Base-by-base conservation (phyloP, 371 early-diverging fungal genomes). In the Saksenaea vasiformis region DNA sequence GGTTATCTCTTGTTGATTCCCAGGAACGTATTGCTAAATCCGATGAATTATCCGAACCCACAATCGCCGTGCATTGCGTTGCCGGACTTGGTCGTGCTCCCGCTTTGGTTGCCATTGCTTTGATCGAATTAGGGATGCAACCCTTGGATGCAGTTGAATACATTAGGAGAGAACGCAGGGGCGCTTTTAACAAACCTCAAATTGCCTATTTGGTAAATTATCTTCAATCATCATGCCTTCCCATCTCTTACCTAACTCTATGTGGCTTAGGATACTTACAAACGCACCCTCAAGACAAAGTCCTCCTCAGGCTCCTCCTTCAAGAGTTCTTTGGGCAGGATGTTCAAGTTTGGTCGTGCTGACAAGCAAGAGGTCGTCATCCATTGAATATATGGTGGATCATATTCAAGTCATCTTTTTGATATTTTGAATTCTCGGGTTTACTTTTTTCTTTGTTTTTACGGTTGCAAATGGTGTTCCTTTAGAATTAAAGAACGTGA, bases 61-160 rank as follows among this genome's bases (percentile, higher is more conserved):
- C 91, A 0, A 88, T 93, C 58, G 93, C 91, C 0, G 90, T 92
- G 9, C 93, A 93, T 69, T 93, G 94, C 66, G 93, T 93, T 4
- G 92, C 94, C 11, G 94, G 94, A 10, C 78, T 93, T 13, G 93
- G 93, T 7, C 69, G 88, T n/a, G 89, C 90, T 1, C 90, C 89
- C 27, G 90, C 84, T 5, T 69, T 89, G 31, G 85, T 87, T n/a
- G 86, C 91, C 34, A 86, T 93, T 61, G 94, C 92, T 19, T 71
- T 93, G 59, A 90, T 93, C 54, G 94, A 93, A 67, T 69, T 82
- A 31, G 91, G 92, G 22, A 89, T 91, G 91, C 80, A 83, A 26
- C 87, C 90, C 3, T 67, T 93, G 60, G 91, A 93, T 67, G 86
- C 90, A 22, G 82, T 93, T 47, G 87, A 87, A 62, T 88, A 78